phyloP scores from a whole-genome alignment of 768 basidiomycete species.

The Boletus rubroflammeus region DNA sequence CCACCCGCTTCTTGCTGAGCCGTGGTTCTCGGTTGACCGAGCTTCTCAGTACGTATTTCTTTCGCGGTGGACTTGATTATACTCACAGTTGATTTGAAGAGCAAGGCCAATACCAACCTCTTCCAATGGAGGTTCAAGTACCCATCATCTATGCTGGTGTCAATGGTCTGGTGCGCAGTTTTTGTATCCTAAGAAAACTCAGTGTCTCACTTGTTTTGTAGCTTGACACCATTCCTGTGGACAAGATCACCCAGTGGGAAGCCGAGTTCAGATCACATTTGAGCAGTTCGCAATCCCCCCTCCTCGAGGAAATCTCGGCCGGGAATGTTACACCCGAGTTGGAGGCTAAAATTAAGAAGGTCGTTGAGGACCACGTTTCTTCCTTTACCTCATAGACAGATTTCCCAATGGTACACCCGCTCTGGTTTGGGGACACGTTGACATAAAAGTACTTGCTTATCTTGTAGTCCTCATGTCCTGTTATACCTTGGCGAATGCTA shows the following conservation, averaged over 20 bases:
- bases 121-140: constrained; percentile 94
- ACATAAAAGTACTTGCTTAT: constrained; percentile 19
- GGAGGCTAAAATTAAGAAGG: constrained; percentile 93
- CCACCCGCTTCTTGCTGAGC: constrained; percentile 95
- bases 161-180: constrained; percentile 82
- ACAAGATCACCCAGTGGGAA: constrained; percentile 93
- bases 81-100: constrained; percentile 45
- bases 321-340: constrained; percentile 87
- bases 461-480: constrained; percentile 18
- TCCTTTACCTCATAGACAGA: constrained; percentile 62
- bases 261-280: constrained; percentile 89
- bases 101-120: constrained; percentile 97
- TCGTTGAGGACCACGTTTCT: constrained; percentile 84
- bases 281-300: constrained; percentile 60
- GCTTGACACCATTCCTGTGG: constrained; percentile 94
- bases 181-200: neutral
- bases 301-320: constrained; percentile 81
- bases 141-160: constrained; percentile 99
- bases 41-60: constrained; percentile 64
- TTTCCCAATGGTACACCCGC: constrained; percentile 11
- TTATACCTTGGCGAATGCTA: constrained; percentile 29
- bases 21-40: constrained; percentile 99
- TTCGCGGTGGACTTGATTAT: neutral
- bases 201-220: constrained; percentile 24
- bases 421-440: constrained; percentile 15